These are phyloP conservation scores for Gnomoniopsis smithogilvyi DNA, from an alignment of 2,329 filamentous ascomycete species.

Conservation along the genomic window DNA sequence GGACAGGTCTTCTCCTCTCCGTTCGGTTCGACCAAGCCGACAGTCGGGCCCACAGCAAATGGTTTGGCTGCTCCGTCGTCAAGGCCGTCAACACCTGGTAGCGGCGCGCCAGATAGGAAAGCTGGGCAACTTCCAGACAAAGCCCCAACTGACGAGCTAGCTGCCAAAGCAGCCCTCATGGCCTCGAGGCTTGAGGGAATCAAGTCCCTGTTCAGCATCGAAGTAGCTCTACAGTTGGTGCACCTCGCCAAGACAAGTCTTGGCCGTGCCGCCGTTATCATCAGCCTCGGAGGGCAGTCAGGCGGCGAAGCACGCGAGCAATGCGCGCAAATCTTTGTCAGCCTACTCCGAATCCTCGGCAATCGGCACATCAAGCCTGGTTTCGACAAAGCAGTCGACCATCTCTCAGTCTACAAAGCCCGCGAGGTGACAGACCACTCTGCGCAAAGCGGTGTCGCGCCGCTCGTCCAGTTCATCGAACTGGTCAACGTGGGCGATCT, in stretches of 20 bases:
- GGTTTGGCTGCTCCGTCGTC: slow-evolving; percentile 29
- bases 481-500: slow-evolving; percentile 97
- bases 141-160: slow-evolving; percentile 84
- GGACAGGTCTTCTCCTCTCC: slow-evolving; percentile 57
- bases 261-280: slow-evolving; percentile 80
- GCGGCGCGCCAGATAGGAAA: slow-evolving; percentile 36
- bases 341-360: slow-evolving; percentile 78
- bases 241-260: slow-evolving; percentile 85
- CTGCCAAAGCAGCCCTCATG: slow-evolving; percentile 97
- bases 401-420: slow-evolving; percentile 88
- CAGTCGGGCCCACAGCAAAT: slow-evolving; percentile 30
- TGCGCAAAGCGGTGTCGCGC: slow-evolving; percentile 69
- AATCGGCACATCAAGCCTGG: slow-evolving; percentile 85
- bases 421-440: slow-evolving; percentile 73
- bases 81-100: slow-evolving; percentile 43
- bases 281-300: slow-evolving; percentile 72
- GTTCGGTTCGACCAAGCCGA: slow-evolving; percentile 45
- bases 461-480: slow-evolving; percentile 92
- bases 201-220: slow-evolving; percentile 91
- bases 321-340: slow-evolving; percentile 85
- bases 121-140: slow-evolving; percentile 51
- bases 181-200: slow-evolving; percentile 92
- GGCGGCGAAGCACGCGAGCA: slow-evolving; percentile 83
- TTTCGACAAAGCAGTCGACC: slow-evolving; percentile 87
- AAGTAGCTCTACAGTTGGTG: slow-evolving; percentile 85